Evolutionary conservation across 495 filamentous ascomycete genomes (phyloP).

Genomic region (Hyaloscypha variabilis): DNA sequence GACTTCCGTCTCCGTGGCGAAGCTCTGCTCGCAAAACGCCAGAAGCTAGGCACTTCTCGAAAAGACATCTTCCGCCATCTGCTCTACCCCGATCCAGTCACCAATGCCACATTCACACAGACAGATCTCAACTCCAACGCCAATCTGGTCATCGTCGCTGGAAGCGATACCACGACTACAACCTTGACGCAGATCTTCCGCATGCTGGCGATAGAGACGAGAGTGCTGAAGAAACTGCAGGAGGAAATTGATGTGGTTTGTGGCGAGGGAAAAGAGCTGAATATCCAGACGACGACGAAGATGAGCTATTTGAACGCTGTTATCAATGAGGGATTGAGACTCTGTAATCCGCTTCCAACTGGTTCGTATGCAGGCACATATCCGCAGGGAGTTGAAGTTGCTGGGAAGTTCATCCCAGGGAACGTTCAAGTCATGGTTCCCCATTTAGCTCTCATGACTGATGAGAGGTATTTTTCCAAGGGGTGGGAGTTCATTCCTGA

Average conservation of each 20-base stretch:
- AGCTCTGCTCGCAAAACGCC: conserved; percentile 17
- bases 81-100: conserved; percentile 16
- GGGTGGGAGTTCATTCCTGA: conserved; percentile 53
- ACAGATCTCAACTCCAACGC: conserved; percentile 24
- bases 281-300: conserved; percentile 13
- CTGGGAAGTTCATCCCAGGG: conserved; percentile 51
- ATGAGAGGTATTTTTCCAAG: conserved; percentile 43
- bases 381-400: conserved; percentile 46
- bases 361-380: conserved; percentile 36
- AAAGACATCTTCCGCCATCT: conserved; percentile 28
- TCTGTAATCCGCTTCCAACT: conserved; percentile 44
- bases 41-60: conserved; percentile 20
- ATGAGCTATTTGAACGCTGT: conserved; percentile 45
- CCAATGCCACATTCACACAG: conserved; percentile 14
- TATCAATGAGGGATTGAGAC: conserved; percentile 55
- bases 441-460: conserved; percentile 39
- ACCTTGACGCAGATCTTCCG: conserved; percentile 6
- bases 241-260: conserved; percentile 8
- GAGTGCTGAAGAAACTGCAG: conserved; percentile 14
- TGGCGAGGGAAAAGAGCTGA: conserved; percentile 5
- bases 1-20: conserved; percentile 12
- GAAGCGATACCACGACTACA: conserved; percentile 20
- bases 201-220: conserved; percentile 11
- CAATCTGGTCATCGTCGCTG: conserved; percentile 27
- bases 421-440: conserved; percentile 33